phyloP scores from a whole-genome alignment of 2,329 filamentous ascomycete species.

The Monilinia aucupariae region DNA sequence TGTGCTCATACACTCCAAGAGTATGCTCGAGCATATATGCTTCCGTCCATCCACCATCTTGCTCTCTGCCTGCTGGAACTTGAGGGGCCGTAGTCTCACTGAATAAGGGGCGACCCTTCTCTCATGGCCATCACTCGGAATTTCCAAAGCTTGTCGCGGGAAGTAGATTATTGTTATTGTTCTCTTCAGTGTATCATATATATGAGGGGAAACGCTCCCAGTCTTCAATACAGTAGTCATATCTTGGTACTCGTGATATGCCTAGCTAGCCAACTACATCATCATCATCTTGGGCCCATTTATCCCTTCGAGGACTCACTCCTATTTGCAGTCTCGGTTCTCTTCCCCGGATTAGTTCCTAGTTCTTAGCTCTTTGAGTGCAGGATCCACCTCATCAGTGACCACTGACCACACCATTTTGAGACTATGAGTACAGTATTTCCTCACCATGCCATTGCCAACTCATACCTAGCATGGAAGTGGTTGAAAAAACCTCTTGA shows the following conservation, averaged over 20 bases:
- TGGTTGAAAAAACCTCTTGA: conserved; percentile 5
- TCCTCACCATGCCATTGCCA: conserved; percentile 11
- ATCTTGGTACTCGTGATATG: too few relatives aligned
- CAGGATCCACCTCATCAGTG: too few relatives aligned
- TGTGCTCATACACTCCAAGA: too few relatives aligned
- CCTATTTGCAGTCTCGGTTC: conserved; percentile 1
- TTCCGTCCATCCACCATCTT: not conserved
- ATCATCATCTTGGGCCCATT: not conserved
- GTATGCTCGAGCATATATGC: too few relatives aligned
- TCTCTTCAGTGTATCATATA: not conserved
- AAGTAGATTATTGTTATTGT: not conserved
- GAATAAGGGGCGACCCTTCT: not conserved
- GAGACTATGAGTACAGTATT: not conserved
- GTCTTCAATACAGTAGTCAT: not conserved
- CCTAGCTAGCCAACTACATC: not conserved
- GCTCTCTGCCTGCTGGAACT: not conserved
- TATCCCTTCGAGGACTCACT: not conserved
- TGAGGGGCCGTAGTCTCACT: not conserved
- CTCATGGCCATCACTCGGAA: not conserved
- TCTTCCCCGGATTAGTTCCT: conserved; percentile 12
- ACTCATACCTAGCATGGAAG: not conserved
- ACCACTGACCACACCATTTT: conserved; percentile 8
- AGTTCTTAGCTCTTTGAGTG: not conserved
- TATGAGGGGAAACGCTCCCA: too few relatives aligned
- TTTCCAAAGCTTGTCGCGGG: not conserved